These are phyloP conservation scores for Tricharina praecox DNA, from an alignment of 495 filamentous ascomycete genomes.

Conservation along the genomic window DNA sequence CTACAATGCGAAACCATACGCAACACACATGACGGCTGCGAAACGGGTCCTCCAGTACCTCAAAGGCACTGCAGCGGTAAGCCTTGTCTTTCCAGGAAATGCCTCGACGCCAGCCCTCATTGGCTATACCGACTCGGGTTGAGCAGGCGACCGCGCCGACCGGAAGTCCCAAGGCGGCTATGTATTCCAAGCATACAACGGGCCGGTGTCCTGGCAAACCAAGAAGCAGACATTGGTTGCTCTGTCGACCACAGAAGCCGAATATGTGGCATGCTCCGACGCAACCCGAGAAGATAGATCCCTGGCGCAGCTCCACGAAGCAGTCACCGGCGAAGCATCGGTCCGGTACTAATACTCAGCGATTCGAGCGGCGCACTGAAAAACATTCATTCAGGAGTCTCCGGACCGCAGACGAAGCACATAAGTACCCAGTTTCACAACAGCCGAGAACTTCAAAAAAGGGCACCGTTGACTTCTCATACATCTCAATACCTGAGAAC, in stretches of 20 bases:
- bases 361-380: slow-evolving; percentile 4
- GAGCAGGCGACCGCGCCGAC: not conserved
- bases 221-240: not conserved
- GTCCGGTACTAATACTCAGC: not conserved
- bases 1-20: slow-evolving; percentile 2
- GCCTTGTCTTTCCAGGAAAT: not conserved
- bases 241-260: slow-evolving; percentile 5
- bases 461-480: not conserved
- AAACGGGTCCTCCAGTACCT: slow-evolving; percentile 18
- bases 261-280: slow-evolving; percentile 6
- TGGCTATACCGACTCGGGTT: slow-evolving; percentile 7
- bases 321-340: not conserved
- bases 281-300: slow-evolving; percentile 1
- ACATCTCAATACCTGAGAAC: not conserved
- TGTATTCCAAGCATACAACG: not conserved
- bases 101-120: not conserved
- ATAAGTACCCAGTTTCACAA: not conserved
- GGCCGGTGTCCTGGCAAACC: not conserved
- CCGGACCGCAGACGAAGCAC: not conserved
- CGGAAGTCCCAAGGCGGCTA: not conserved
- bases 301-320: not conserved
- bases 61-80: not conserved
- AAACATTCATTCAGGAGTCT: not conserved
- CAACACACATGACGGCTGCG: slow-evolving; percentile 3
- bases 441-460: not conserved